Evolutionary conservation across 345 rosid genomes (phyloP), one percentile per base, ranked within the genome.

Genomic region (Salix caprea): DNA sequence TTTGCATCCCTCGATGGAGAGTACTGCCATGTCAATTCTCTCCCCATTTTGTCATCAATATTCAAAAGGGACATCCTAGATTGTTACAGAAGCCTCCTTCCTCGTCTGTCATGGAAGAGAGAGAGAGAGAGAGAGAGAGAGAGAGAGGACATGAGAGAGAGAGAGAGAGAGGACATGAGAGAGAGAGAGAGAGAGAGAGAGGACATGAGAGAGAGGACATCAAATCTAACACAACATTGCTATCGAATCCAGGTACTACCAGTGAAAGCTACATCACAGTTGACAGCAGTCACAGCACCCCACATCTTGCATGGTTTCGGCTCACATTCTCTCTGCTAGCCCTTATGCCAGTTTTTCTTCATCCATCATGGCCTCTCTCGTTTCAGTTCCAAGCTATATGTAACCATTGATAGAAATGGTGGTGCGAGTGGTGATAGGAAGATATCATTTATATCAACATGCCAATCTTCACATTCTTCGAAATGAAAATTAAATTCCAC

Each of bases 301-400:
- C 46, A 56, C 32, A 36, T 12, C 18, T 60, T 65, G 23, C 73
- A 67, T 48, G 76, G 28, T 32, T 48, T 64, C 73, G 72, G 70
- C 11, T 79, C 78, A 70, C 75, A 79, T 78, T 70, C 83, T 72
- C 74, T 67, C 79, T 77, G 76, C 12, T 14, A 28, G 30, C 12
- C 65, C 68, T 19, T 64, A 6, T 16, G 36, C 68, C 36, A 18
- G 11, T 48, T 64, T 72, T 56, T 72, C 68, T 77, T 67, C 37
- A 74, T 80, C 87, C 84, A 21, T 76, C 56, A 42, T 77, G 83
- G 79, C 83, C 68, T 76, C 69, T 77, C 65, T 13, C 50, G n/a
- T 36, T 75, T 52, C 78, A 52, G 28, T 62, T 73, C 34, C 44
- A 60, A 70, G 71, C 74, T 23, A 42, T 26, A 12, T 4, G n/a